Percentiles rank a stretch among this genome's conserved stretches.
These are phyloP conservation scores for Cucurbita moschata DNA, from an alignment of 306 rosid species.

Conservation along the genomic window DNA sequence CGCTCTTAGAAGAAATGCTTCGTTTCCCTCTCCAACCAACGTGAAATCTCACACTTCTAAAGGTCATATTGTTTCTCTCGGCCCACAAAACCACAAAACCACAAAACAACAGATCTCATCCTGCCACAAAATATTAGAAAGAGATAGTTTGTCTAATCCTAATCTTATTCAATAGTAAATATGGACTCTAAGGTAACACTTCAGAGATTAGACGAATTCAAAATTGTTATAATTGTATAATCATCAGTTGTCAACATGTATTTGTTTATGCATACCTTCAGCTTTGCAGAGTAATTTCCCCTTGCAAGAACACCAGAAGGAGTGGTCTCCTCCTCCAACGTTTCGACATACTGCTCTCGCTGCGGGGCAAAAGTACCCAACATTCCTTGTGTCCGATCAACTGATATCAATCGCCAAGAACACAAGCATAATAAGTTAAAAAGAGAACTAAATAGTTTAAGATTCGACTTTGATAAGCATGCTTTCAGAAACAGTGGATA, in stretches of 20 bases:
- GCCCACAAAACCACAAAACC: no score
- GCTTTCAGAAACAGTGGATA: neutral
- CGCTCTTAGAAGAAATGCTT: no score
- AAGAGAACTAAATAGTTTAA: neutral
- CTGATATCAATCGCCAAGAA: constrained; percentile 28
- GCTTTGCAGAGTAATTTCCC: constrained; percentile 72
- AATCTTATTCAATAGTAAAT: no score
- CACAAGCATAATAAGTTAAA: neutral
- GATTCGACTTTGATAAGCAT: neutral
- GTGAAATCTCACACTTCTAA: no score
- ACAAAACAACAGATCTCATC: no score
- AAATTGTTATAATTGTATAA: neutral
- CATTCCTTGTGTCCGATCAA: constrained; percentile 83
- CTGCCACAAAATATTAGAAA: no score
- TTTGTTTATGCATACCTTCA: constrained; percentile 35
- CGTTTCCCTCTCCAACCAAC: no score
- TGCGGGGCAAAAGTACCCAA: constrained; percentile 91
- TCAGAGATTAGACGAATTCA: neutral
- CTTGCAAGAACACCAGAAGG: constrained; percentile 82
- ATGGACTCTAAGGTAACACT: neutral
- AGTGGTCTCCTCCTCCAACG: constrained; percentile 80
- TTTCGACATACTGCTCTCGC: constrained; percentile 45
- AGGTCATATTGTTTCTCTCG: no score
- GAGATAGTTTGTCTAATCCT: no score
- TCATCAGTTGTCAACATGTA: neutral